Evolutionary conservation across 1,284 basidiomycete genomes (phyloP).

Genomic region (Marasmius sp.): DNA sequence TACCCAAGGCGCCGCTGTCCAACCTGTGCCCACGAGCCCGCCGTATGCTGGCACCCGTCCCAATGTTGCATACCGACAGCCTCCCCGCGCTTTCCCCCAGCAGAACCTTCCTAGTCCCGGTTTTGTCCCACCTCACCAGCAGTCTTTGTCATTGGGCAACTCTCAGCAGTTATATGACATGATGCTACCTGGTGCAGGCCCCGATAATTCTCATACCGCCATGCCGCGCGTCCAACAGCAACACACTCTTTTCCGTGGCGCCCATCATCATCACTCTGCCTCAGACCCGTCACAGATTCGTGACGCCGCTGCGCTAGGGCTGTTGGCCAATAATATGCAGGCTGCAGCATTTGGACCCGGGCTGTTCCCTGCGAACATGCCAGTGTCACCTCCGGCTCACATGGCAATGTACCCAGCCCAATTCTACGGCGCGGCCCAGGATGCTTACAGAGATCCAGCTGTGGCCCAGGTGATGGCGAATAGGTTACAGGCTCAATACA

Average conservation of each 20-base stretch:
- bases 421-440: slow-evolving; percentile 58
- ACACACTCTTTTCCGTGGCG: slow-evolving; percentile 64
- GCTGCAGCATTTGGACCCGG: slow-evolving; percentile 42
- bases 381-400: slow-evolving; percentile 41
- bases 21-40: slow-evolving; percentile 33
- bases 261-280: slow-evolving; percentile 78
- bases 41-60: slow-evolving; percentile 51
- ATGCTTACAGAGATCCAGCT: slow-evolving; percentile 53
- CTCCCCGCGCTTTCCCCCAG: slow-evolving; percentile 49
- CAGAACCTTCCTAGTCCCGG: slow-evolving; percentile 53
- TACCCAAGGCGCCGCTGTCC: slow-evolving; percentile 29
- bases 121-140: slow-evolving; percentile 53
- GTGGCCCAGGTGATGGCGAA: slow-evolving; percentile 59
- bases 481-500: slow-evolving; percentile 58
- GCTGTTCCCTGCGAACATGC: slow-evolving; percentile 51
- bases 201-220: slow-evolving; percentile 59
- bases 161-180: slow-evolving; percentile 77
- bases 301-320: slow-evolving; percentile 62
- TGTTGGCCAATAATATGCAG: slow-evolving; percentile 56
- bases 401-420: slow-evolving; percentile 66
- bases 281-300: slow-evolving; percentile 74
- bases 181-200: slow-evolving; percentile 58
- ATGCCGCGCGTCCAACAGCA: slow-evolving; percentile 76
- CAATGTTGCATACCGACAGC: slow-evolving; percentile 55
- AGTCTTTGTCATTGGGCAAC: slow-evolving; percentile 64